A percentile compares a stretch with the other conserved stretches of the same genome.
Conservation (phyloP, 306 rosid species). For the Castanea sativa region DNA sequence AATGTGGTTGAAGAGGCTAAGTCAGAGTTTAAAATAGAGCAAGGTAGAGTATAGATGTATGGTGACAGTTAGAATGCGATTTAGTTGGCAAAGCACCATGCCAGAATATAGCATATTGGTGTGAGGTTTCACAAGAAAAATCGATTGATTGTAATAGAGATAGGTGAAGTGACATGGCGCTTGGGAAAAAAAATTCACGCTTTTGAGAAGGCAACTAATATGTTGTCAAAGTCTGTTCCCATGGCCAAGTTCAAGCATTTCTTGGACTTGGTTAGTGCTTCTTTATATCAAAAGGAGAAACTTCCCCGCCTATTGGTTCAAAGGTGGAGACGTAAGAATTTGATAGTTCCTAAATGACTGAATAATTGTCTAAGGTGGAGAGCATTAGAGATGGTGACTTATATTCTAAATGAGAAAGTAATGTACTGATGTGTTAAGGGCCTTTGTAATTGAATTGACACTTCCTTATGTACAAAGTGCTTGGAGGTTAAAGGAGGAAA, state of each 20-base stretch:
- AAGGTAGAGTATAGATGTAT: background rate
- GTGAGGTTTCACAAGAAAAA: background rate
- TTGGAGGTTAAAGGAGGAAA: too few species aligned
- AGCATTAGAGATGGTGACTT: background rate
- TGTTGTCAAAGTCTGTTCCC: background rate
- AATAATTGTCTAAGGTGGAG: background rate
- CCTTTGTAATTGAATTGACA: too few species aligned
- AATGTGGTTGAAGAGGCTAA: background rate
- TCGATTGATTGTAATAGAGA: background rate
- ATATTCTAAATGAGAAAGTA: background rate
- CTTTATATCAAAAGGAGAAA: background rate
- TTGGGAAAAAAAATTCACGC: background rate
- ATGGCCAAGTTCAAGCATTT: background rate
- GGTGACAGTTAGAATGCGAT: background rate
- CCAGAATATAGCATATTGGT: background rate
- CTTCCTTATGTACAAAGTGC: rapidly evolving
- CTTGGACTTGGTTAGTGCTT: background rate
- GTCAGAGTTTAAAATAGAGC: background rate
- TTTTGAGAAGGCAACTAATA: background rate
- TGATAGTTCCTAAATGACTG: background rate
- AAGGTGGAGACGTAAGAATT: background rate
- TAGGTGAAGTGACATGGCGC: background rate
- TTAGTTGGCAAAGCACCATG: background rate
- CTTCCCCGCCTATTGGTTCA: background rate
- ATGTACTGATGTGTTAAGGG: too few species aligned